These are phyloP conservation scores for Arabidopsis arenosa DNA, from an alignment of 345 rosid genomes.

Conservation along the genomic window DNA sequence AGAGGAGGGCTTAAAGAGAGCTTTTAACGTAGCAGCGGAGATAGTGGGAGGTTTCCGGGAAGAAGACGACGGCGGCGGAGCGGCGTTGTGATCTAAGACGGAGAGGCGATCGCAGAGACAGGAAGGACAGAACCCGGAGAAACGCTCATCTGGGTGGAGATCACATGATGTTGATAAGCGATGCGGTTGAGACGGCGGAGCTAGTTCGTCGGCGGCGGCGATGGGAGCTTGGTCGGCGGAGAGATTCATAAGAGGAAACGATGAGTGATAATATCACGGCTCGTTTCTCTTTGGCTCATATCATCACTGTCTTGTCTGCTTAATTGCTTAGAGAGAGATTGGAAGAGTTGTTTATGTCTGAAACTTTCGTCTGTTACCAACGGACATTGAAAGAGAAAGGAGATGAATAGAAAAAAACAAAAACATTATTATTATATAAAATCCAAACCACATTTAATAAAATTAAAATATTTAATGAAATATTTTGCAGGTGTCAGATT, in stretches of 20 bases:
- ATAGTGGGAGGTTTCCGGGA: conserved; percentile 56
- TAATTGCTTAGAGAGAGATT: not conserved
- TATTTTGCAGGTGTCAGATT: conserved; percentile 35
- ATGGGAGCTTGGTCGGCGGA: conserved; percentile 49
- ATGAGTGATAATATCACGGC: conserved; percentile 34
- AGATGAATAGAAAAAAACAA: conserved; percentile 32
- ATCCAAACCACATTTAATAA: conserved; percentile 10
- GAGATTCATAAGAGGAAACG: conserved; percentile 75
- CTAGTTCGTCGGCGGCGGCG: conserved; percentile 48
- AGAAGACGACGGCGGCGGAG: conserved; percentile 45
- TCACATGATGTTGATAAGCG: conserved; percentile 89
- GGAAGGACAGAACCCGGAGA: conserved; percentile 93
- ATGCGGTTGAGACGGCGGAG: conserved; percentile 70
- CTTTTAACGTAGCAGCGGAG: conserved; percentile 65
- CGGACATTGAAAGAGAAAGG: conserved; percentile 55
- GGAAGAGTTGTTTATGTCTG: conserved; percentile 5
- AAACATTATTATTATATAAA: conserved; percentile 23
- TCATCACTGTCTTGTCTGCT: conserved; percentile 36
- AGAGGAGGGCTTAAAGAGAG: conserved; percentile 61
- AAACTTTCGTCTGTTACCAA: conserved; percentile 62
- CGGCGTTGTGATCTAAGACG: conserved; percentile 62
- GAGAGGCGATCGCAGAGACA: conserved; percentile 99
- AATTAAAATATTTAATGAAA: conserved; percentile 29
- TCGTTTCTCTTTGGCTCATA: conserved; percentile 57
- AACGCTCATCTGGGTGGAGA: conserved; percentile 84